Percentiles rank a stretch among this genome's conserved stretches.
phyloP scores from a whole-genome alignment of 768 basidiomycete genomes.

The Amanita exitialis region DNA sequence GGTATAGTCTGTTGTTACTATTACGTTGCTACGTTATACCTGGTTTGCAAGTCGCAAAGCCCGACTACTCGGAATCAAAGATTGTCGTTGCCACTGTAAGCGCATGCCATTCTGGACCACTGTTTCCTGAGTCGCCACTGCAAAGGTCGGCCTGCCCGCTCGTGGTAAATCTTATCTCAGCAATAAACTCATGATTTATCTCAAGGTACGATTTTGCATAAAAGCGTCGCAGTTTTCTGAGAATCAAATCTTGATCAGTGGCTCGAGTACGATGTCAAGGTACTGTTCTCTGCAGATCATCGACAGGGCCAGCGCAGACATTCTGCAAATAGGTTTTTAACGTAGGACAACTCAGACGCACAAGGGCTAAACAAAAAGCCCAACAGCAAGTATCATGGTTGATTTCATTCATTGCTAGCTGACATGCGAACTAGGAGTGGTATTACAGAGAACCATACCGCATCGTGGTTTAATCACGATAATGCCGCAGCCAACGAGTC shows the following conservation, averaged over 20 bases:
- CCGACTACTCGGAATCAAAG: constrained; percentile 97
- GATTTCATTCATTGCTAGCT: not conserved
- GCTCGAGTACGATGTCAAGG: constrained; percentile 97
- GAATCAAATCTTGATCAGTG: constrained; percentile 45
- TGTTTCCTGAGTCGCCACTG: not conserved
- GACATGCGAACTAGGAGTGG: constrained; percentile 43
- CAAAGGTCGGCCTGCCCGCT: constrained; percentile 91
- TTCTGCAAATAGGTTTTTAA: constrained; percentile 73
- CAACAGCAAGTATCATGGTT: constrained; percentile 39
- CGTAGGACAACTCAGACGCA: constrained; percentile 87
- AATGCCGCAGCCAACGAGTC: constrained; percentile 68
- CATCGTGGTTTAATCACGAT: constrained; percentile 81
- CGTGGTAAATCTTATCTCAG: constrained; percentile 97
- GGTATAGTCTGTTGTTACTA: constrained; percentile 30
- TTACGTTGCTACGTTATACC: constrained; percentile 1
- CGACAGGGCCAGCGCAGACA: not conserved
- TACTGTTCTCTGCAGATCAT: constrained; percentile 14
- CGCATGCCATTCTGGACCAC: not conserved
- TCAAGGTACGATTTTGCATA: constrained; percentile 51
- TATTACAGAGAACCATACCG: constrained; percentile 84
- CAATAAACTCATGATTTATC: constrained; percentile 94
- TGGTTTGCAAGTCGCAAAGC: constrained; percentile 65
- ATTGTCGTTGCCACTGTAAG: constrained; percentile 94
- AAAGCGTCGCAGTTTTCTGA: not conserved
- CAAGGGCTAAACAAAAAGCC: constrained; percentile 74